These are phyloP conservation scores for Basidiobolus heterosporus DNA, from an alignment of 371 early-diverging fungal genomes.

Conservation along the genomic window DNA sequence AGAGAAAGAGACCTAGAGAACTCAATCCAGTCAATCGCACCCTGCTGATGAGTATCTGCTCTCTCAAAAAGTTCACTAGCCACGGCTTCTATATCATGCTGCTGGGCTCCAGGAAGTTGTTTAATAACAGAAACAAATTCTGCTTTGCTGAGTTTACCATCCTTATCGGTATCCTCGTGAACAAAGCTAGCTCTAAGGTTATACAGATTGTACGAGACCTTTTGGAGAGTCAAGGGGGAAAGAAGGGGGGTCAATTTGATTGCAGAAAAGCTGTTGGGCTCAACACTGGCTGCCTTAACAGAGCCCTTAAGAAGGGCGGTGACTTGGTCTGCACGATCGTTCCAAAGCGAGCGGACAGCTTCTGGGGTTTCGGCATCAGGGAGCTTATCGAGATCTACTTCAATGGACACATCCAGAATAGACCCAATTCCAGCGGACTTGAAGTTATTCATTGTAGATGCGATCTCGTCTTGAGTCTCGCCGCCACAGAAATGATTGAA, in stretches of 20 bases:
- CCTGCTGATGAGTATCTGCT: too few species aligned
- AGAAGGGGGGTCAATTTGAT: conserved; percentile 75
- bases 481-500: conserved; percentile 87
- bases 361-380: conserved; percentile 17
- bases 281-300: conserved; percentile 45
- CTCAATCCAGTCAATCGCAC: conserved; percentile 37
- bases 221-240: conserved; percentile 6
- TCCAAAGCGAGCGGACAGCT: conserved; percentile 13
- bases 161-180: conserved; percentile 21
- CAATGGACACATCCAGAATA: conserved; percentile 78
- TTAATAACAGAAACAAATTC: conserved; percentile 16
- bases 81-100: conserved; percentile 8
- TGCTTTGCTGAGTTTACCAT: conserved; percentile 21
- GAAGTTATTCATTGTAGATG: conserved; percentile 61
- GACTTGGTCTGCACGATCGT: conserved; percentile 39
- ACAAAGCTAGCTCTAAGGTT: conserved; percentile 11
- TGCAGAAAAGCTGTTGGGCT: conserved; percentile 57
- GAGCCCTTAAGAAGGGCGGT: conserved; percentile 40
- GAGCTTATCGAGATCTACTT: conserved; percentile 59
- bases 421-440: conserved; percentile 53
- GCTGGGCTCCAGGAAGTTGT: conserved; percentile 16
- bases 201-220: not conserved
- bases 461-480: conserved; percentile 71
- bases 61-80: not conserved
- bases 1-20: conserved; percentile 34